phyloP scores from a whole-genome alignment of 306 rosid genomes.

The Cotoneaster glaucophyllus region DNA sequence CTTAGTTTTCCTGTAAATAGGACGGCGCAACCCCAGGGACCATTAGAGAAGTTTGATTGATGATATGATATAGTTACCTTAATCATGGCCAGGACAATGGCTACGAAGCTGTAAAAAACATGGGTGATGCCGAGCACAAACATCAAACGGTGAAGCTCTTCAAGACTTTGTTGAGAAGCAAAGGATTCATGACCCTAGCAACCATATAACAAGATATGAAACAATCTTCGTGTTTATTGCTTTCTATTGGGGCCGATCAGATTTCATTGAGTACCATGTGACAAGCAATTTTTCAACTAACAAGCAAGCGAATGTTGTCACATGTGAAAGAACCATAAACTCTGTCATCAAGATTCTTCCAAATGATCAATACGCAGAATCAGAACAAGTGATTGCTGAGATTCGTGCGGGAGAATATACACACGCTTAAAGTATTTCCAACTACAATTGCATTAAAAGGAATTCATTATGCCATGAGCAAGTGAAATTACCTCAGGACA shows the following conservation, averaged over 20 bases:
- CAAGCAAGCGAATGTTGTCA: not conserved
- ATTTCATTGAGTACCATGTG: too few relatives aligned
- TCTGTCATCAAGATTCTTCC: not conserved
- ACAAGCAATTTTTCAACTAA: too few relatives aligned
- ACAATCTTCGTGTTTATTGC: not conserved
- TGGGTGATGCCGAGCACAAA: slow-evolving; percentile 85
- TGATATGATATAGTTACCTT: slow-evolving; percentile 47
- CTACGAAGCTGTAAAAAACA: slow-evolving; percentile 65
- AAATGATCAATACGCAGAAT: not conserved
- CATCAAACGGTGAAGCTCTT: slow-evolving; percentile 84
- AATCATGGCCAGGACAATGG: slow-evolving; percentile 73
- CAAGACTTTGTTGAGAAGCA: slow-evolving; percentile 79
- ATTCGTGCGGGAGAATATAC: too few relatives aligned
- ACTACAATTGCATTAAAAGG: too few relatives aligned
- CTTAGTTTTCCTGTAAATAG: not conserved
- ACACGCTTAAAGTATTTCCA: too few relatives aligned
- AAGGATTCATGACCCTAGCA: slow-evolving; percentile 79
- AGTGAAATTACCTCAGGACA: slow-evolving; percentile 59
- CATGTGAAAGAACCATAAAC: not conserved
- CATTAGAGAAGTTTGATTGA: not conserved
- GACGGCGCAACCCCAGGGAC: not conserved
- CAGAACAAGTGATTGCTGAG: too few relatives aligned
- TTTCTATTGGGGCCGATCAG: too few relatives aligned
- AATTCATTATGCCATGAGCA: not conserved
- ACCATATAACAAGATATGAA: slow-evolving; percentile 10